Evolutionary conservation across 768 basidiomycete species (phyloP).

Genomic region (Tremella fuciformis): DNA sequence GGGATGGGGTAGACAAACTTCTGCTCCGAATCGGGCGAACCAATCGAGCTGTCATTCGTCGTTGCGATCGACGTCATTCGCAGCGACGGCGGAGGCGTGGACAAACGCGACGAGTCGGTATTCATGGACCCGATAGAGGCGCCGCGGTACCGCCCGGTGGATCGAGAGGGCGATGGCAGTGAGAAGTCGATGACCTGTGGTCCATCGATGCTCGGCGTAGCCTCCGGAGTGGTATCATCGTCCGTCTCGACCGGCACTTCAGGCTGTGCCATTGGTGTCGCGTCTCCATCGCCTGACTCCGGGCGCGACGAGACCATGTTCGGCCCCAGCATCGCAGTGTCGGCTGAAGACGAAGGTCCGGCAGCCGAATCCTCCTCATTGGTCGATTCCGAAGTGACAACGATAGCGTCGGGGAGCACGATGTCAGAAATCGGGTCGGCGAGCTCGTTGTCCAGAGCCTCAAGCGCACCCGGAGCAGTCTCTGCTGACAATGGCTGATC

Average conservation of each 20-base stretch:
- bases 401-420: no score
- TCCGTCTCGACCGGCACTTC: background rate
- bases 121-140: conserved; percentile 27
- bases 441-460: no score
- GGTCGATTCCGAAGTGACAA: no score
- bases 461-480: no score
- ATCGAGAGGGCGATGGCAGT: background rate
- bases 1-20: conserved; percentile 1
- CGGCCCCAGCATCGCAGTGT: no score
- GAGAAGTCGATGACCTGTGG: conserved; percentile 1
- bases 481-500: no score
- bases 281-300: no score
- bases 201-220: background rate
- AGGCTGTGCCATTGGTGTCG: no score
- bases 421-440: no score
- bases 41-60: conserved; percentile 12
- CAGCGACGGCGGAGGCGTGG: conserved; percentile 21
- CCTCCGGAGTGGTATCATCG: conserved; percentile 3
- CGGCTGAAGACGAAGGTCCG: no score
- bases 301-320: no score
- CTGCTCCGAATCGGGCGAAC: conserved; percentile 4
- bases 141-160: conserved; percentile 19
- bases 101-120: conserved; percentile 28
- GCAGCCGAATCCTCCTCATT: no score
- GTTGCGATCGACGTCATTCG: conserved; percentile 19